Conservation (phyloP, 345 rosid species). For the Stellera chamaejasme region DNA sequence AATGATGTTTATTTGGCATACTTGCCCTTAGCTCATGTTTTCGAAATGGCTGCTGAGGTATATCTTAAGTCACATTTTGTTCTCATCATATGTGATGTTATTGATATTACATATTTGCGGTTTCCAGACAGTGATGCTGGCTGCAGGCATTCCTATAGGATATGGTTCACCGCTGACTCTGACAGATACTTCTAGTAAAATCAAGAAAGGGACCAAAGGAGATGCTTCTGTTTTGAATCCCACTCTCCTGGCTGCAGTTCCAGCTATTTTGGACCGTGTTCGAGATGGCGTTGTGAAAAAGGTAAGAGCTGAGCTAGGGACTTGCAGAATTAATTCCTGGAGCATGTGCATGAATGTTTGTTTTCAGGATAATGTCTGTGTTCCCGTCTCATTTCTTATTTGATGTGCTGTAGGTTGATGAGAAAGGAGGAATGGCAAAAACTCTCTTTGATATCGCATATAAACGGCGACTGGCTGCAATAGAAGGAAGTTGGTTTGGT, state of each 20-base stretch:
- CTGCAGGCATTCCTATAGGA: slow-evolving; percentile 74
- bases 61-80: slow-evolving; percentile 4
- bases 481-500: slow-evolving; percentile 92
- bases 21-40: slow-evolving; percentile 93
- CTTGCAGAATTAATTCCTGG: background rate
- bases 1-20: slow-evolving; percentile 66
- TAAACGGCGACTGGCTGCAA: slow-evolving; percentile 58
- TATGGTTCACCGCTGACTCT: slow-evolving; percentile 80
- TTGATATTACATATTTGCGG: slow-evolving; percentile 19
- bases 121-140: slow-evolving; percentile 53
- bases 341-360: background rate
- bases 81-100: slow-evolving; percentile 4
- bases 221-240: slow-evolving; percentile 77
- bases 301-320: slow-evolving; percentile 23
- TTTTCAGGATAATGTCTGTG: slow-evolving; percentile 1
- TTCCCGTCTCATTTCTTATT: slow-evolving; percentile 6
- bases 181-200: slow-evolving; percentile 75
- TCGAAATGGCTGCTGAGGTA: slow-evolving; percentile 94
- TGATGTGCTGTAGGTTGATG: slow-evolving; percentile 49
- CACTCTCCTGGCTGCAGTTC: slow-evolving; percentile 85
- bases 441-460: slow-evolving; percentile 60
- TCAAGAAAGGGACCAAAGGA: slow-evolving; percentile 86
- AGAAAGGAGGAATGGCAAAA: slow-evolving; percentile 66
- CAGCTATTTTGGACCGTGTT: slow-evolving; percentile 80
- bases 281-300: slow-evolving; percentile 76